phyloP scores from a whole-genome alignment of 208 protist species.

The Plasmodiophora brassicae region DNA sequence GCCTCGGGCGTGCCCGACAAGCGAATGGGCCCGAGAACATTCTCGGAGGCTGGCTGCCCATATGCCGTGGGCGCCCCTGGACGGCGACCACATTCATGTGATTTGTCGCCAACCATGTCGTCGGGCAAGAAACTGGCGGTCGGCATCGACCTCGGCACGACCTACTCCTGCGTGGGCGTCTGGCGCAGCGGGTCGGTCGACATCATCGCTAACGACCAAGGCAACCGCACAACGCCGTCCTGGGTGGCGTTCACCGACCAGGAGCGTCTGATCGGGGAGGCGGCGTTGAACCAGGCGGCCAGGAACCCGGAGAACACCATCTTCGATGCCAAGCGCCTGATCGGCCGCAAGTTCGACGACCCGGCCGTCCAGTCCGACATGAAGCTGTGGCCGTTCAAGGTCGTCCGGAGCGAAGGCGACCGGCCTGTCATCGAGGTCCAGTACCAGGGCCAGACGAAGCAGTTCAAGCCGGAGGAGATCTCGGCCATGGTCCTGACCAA shows the following conservation, averaged over 20 bases:
- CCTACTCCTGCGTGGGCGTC: conserved; percentile 67
- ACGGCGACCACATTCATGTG: too few species aligned
- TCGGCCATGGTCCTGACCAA: conserved; percentile 81
- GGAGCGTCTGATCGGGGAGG: conserved; percentile 66
- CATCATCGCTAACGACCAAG: conserved; percentile 77
- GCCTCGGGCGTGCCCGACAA: too few species aligned
- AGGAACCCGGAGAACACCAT: conserved; percentile 82
- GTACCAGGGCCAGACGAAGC: conserved; percentile 71
- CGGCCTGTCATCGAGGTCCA: conserved; percentile 69
- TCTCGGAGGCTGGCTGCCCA: too few species aligned
- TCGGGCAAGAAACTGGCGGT: too few species aligned
- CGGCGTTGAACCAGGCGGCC: conserved; percentile 73
- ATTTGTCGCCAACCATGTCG: too few species aligned
- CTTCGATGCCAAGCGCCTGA: conserved; percentile 85
- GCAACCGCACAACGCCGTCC: conserved; percentile 60
- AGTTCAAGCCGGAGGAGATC: conserved; percentile 83
- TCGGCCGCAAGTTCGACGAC: conserved; percentile 72
- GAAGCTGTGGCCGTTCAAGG: conserved; percentile 81
- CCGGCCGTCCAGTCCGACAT: conserved; percentile 63
- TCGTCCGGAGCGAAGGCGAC: conserved; percentile 67
- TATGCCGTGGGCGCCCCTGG: too few species aligned
- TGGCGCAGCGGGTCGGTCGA: conserved; percentile 65
- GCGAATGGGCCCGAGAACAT: too few species aligned
- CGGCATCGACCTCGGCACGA: conserved; percentile 69
- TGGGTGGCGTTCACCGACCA: conserved; percentile 61